Base-by-base conservation (phyloP, 257 asterid genomes). In the Solanum chiquidenum region DNA sequence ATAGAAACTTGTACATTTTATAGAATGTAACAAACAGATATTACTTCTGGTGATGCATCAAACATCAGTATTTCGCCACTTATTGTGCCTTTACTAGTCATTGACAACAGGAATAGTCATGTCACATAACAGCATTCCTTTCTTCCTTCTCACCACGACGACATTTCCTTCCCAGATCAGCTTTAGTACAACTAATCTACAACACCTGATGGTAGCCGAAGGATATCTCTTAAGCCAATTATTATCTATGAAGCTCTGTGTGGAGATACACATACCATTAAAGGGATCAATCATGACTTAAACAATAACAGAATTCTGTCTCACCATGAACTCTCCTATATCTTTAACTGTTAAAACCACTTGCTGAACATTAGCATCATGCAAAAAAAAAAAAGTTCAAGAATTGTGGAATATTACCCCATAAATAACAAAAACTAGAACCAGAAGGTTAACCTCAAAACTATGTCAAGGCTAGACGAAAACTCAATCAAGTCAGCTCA, bases 401-500 rank as follows among this genome's bases (percentile, higher is more conserved):
- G 38, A 79, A 79, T 46, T 44, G 40, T 27, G 66, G 27, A 44
- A 79, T 42, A 44, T 3, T 9, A 27, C 18, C 89, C 85, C 77
- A 80, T 85, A 72, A 86, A 80, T 66, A 86, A 68, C 76, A 72
- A 75, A 76, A 76, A 73, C 66, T 34, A 64, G 11, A 46, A 55
- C 44, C 25, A 60, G 87, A 88, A 88, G 85, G 55, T 87, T 88
- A 80, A 12, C 71, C 83, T 83, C 35, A 80, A 88, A 80, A 80
- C 85, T 80, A 46, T 80, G 42, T 8, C 68, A 18, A 80, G 40
- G 46, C 73, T 29, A 9, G 5, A 42, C 4, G 46, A 25, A 87
- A 60, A 69, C 73, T 86, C 86, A 83, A 86, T 69, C 75, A 74
- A 77, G 69, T 38, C 73, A 68, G 55, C 84, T 71, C 92, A 38